These are phyloP conservation scores for Salvia rosmarinus DNA, from an alignment of 257 asterid species.

Conservation along the genomic window DNA sequence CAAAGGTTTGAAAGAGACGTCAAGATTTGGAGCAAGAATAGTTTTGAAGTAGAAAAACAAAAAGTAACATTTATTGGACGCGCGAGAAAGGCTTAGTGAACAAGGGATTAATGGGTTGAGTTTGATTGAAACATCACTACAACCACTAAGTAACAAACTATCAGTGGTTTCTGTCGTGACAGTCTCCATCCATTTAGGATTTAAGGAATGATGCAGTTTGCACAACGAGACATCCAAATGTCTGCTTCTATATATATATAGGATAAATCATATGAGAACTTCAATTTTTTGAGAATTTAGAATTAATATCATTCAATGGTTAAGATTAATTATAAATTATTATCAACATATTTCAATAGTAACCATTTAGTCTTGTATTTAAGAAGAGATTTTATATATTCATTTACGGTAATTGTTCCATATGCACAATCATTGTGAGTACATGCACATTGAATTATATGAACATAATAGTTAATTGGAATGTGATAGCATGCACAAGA, in stretches of 20 bases:
- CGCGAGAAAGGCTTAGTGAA: conserved; percentile 17
- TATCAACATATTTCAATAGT: too few relatives aligned
- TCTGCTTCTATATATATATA: background rate
- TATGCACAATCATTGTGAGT: too few relatives aligned
- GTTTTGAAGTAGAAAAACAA: background rate
- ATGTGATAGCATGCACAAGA: too few relatives aligned
- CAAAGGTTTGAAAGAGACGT: conserved; percentile 31
- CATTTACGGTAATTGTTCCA: too few relatives aligned
- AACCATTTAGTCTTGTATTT: too few relatives aligned
- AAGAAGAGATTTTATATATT: too few relatives aligned
- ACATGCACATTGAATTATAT: too few relatives aligned
- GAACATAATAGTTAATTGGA: too few relatives aligned
- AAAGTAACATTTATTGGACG: conserved; percentile 26
- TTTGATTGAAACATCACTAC: conserved; percentile 34
- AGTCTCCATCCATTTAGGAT: conserved; percentile 1
- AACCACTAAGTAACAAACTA: conserved; percentile 35
- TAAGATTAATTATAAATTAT: too few relatives aligned
- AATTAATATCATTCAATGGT: too few relatives aligned
- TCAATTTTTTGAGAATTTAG: too few relatives aligned
- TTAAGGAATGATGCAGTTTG: conserved; percentile 24
- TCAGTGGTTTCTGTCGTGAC: conserved; percentile 16
- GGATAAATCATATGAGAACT: too few relatives aligned
- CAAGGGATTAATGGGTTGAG: conserved; percentile 41
- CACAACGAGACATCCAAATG: conserved; percentile 23
- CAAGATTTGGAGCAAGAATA: conserved; percentile 31